Conservation (phyloP, 1,139 yeast genomes). For the Lodderomyces metapsilosis region DNA sequence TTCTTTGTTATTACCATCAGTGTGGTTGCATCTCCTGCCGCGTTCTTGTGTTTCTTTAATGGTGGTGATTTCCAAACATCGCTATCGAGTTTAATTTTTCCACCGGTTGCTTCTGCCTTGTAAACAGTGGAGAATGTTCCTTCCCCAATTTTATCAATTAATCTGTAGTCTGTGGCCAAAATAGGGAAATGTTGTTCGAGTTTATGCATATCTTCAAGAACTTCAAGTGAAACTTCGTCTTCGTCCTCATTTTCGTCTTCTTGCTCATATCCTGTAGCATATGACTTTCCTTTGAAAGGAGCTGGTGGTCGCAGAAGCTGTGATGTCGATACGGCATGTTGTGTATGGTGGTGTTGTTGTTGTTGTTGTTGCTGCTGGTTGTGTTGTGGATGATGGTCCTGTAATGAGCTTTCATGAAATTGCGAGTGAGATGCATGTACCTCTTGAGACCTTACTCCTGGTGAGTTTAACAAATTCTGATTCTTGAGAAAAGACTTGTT, state of each 20-base stretch:
- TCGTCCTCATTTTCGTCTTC: conserved; percentile 26
- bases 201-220: conserved; percentile 64
- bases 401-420: neutral
- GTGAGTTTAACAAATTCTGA: conserved; percentile 10
- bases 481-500: conserved; percentile 9
- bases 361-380: conserved; percentile 3
- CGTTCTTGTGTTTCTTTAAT: conserved; percentile 21
- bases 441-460: conserved; percentile 4
- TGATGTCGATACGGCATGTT: neutral
- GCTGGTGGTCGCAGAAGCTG: conserved; percentile 1
- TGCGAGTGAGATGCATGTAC: neutral
- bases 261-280: neutral
- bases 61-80: conserved; percentile 51
- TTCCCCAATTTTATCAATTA: conserved; percentile 88
- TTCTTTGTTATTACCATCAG: neutral
- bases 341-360: neutral
- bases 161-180: conserved; percentile 56
- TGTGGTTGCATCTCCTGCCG: neutral
- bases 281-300: neutral
- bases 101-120: conserved; percentile 73
- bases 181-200: conserved; percentile 65
- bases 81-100: conserved; percentile 35
- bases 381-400: neutral
- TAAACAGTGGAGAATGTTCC: conserved; percentile 93
- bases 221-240: conserved; percentile 48